Conservation (phyloP, 495 filamentous ascomycete genomes). For the Cercophora scortea region DNA sequence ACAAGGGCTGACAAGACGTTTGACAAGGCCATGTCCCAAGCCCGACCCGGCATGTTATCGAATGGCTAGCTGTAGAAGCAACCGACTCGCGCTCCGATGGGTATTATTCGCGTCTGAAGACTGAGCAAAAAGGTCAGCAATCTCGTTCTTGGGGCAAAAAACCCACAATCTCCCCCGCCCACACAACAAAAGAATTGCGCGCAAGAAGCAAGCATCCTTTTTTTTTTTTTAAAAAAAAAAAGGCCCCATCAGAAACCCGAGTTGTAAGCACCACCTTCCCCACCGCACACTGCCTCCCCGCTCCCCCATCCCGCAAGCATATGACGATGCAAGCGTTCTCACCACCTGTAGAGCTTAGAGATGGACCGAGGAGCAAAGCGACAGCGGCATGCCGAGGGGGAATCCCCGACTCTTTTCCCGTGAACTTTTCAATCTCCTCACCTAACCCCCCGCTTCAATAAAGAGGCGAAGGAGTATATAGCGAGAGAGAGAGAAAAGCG, state of each 20-base stretch:
- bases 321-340: conserved; percentile 38
- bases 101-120: too few species aligned
- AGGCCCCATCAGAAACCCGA: conserved; percentile 40
- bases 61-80: too few species aligned
- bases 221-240: neutral
- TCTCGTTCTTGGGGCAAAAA: too few species aligned
- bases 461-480: neutral
- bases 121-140: too few species aligned
- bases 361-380: neutral
- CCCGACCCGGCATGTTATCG: too few species aligned
- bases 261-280: conserved; percentile 40
- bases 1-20: too few species aligned
- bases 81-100: too few species aligned
- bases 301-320: conserved; percentile 32
- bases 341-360: neutral
- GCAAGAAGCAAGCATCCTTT: neutral
- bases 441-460: neutral
- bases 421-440: too few species aligned
- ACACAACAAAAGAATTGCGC: too few species aligned
- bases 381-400: conserved; percentile 6
- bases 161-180: too few species aligned
- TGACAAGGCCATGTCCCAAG: too few species aligned
- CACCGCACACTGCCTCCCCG: conserved; percentile 16
- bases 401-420: neutral
- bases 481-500: neutral